Conservation (phyloP, 768 basidiomycete genomes). For the Amanita fuliginea region DNA sequence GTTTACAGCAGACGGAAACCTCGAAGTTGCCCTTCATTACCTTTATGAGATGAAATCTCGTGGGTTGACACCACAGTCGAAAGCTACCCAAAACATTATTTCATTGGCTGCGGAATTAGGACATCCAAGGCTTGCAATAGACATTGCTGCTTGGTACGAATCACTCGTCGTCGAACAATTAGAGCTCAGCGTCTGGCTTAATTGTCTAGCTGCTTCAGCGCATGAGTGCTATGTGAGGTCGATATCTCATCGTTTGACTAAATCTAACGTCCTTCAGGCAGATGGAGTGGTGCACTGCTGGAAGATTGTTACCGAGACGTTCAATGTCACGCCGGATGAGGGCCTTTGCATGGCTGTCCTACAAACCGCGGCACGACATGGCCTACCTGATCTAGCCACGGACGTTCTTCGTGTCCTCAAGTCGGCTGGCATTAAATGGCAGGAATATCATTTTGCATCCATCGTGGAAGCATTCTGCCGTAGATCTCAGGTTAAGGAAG, state of each 20-base stretch:
- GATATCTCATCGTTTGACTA: neutral
- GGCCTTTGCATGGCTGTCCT: slow-evolving; percentile 62
- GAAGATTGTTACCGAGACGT: slow-evolving; percentile 41
- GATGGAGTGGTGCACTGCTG: slow-evolving; percentile 59
- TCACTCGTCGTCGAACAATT: slow-evolving; percentile 39
- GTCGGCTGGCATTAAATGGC: slow-evolving; percentile 30
- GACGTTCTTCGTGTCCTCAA: slow-evolving; percentile 53
- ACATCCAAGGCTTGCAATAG: slow-evolving; percentile 58
- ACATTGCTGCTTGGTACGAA: slow-evolving; percentile 57
- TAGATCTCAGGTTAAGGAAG: slow-evolving; percentile 46
- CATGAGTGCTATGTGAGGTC: slow-evolving; percentile 57
- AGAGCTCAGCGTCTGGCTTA: slow-evolving; percentile 46
- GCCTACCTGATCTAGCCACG: slow-evolving; percentile 57
- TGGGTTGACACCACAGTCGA: slow-evolving; percentile 38
- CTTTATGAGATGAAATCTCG: slow-evolving; percentile 46
- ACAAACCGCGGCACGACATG: slow-evolving; percentile 62
- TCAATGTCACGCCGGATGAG: slow-evolving; percentile 57
- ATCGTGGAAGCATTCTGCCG: slow-evolving; percentile 65
- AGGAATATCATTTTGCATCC: slow-evolving; percentile 71
- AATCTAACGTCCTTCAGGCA: slow-evolving; percentile 26
- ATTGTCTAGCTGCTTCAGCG: slow-evolving; percentile 55
- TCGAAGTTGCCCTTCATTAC: slow-evolving; percentile 57
- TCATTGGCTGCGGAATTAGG: slow-evolving; percentile 39
- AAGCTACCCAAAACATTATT: slow-evolving; percentile 42
- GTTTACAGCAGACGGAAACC: slow-evolving; percentile 31